Evolutionary conservation across 495 filamentous ascomycete species (phyloP).

Genomic region (Chaetomium tenue): DNA sequence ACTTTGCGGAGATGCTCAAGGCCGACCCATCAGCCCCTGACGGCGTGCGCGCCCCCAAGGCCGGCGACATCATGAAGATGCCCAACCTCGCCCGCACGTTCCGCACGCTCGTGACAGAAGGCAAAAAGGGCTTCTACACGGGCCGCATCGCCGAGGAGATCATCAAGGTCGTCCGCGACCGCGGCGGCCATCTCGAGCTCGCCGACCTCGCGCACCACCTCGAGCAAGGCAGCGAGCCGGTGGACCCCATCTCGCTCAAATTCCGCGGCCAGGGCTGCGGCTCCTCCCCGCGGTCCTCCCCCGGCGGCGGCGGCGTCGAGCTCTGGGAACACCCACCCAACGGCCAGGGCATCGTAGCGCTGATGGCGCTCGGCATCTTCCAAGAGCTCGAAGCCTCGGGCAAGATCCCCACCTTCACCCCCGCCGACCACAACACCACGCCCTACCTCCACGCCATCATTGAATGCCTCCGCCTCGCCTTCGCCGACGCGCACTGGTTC

Average conservation of each 20-base stretch:
- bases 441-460: conserved; percentile 85
- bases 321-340: conserved; percentile 99
- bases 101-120: conserved; percentile 70
- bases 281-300: conserved; percentile 3
- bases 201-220: conserved; percentile 78
- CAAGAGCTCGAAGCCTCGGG: conserved; percentile 73
- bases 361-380: conserved; percentile 90
- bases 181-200: conserved; percentile 74
- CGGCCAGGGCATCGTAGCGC: conserved; percentile 90
- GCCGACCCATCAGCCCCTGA: conserved; percentile 60
- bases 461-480: conserved; percentile 86
- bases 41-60: conserved; percentile 63
- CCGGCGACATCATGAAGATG: conserved; percentile 91
- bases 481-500: conserved; percentile 87
- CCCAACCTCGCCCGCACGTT: conserved; percentile 79
- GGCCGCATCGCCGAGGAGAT: conserved; percentile 77
- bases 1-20: conserved; percentile 82
- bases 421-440: conserved; percentile 67
- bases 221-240: conserved; percentile 70
- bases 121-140: conserved; percentile 88
- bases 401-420: conserved; percentile 65
- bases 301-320: conserved; percentile 48
- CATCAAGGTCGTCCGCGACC: conserved; percentile 69
- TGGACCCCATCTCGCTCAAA: conserved; percentile 74
- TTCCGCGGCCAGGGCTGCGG: conserved; percentile 66